phyloP scores from a whole-genome alignment of 2,329 filamentous ascomycete species.

The Atkinsonella hypoxylon region DNA sequence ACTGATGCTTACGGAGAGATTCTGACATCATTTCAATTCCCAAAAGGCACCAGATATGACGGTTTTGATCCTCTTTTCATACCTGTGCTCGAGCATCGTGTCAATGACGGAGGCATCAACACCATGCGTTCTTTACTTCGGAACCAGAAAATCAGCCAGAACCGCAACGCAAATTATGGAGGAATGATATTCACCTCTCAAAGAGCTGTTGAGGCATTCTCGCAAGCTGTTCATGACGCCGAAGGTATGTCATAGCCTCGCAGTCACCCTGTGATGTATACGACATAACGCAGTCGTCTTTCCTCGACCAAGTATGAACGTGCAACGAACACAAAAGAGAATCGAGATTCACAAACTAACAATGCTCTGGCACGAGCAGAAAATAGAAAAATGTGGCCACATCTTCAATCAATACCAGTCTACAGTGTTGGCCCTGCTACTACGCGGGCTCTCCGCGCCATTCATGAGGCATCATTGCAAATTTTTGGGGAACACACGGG shows the following conservation, averaged over 20 bases:
- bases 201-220: constrained; percentile 69
- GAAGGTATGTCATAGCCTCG: constrained; percentile 18
- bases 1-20: constrained; percentile 63
- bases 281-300: not conserved
- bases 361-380: not conserved
- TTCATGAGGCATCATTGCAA: constrained; percentile 38
- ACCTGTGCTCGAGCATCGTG: constrained; percentile 62
- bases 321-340: not conserved
- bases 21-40: constrained; percentile 17
- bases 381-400: constrained; percentile 22
- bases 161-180: constrained; percentile 40
- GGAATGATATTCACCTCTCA: constrained; percentile 80
- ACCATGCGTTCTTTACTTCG: constrained; percentile 39
- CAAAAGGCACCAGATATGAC: constrained; percentile 15
- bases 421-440: constrained; percentile 78
- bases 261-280: no score
- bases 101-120: constrained; percentile 46
- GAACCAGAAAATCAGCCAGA: constrained; percentile 26
- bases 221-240: constrained; percentile 45
- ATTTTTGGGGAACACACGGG: constrained; percentile 75
- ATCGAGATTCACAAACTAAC: not conserved
- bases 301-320: no score
- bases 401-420: constrained; percentile 45
- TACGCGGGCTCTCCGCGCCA: constrained; percentile 55
- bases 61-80: constrained; percentile 57